Conservation (phyloP, 768 basidiomycete species). For the Lactifluus volemus region DNA sequence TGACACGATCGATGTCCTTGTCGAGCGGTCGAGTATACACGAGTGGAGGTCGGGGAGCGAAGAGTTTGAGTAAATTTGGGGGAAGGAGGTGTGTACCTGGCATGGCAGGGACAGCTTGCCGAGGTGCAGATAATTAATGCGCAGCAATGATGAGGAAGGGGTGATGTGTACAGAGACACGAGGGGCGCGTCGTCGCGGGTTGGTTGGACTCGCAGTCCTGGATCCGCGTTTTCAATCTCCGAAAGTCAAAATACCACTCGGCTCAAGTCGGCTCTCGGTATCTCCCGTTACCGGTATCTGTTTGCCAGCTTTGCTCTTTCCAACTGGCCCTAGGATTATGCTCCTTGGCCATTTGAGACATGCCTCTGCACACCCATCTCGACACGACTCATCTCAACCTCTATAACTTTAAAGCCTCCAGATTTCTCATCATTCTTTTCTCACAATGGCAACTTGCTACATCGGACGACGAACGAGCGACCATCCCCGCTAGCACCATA, state of each 20-base stretch:
- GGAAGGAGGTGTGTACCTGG: slow-evolving; percentile 84
- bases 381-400: background rate
- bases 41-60: slow-evolving; percentile 86
- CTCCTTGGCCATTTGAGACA: background rate
- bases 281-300: background rate
- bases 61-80: slow-evolving; percentile 93
- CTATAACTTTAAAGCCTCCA: background rate
- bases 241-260: background rate
- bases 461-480: background rate
- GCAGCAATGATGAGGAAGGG: background rate
- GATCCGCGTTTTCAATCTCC: background rate
- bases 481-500: slow-evolving; percentile 17
- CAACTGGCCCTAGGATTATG: slow-evolving; percentile 2
- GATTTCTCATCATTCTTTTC: slow-evolving; percentile 16
- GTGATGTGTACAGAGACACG: background rate
- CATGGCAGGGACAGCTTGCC: slow-evolving; percentile 25
- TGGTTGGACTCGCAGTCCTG: background rate
- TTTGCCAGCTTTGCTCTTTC: background rate
- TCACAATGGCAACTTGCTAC: background rate
- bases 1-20: slow-evolving; percentile 70
- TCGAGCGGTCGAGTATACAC: slow-evolving; percentile 82
- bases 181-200: background rate
- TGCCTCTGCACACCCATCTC: slow-evolving; percentile 14
- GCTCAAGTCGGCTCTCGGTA: background rate
- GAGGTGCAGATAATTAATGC: slow-evolving; percentile 7